These are phyloP conservation scores for Teratosphaeria zuluensis DNA, from an alignment of 2,329 filamentous ascomycete species.

Conservation along the genomic window DNA sequence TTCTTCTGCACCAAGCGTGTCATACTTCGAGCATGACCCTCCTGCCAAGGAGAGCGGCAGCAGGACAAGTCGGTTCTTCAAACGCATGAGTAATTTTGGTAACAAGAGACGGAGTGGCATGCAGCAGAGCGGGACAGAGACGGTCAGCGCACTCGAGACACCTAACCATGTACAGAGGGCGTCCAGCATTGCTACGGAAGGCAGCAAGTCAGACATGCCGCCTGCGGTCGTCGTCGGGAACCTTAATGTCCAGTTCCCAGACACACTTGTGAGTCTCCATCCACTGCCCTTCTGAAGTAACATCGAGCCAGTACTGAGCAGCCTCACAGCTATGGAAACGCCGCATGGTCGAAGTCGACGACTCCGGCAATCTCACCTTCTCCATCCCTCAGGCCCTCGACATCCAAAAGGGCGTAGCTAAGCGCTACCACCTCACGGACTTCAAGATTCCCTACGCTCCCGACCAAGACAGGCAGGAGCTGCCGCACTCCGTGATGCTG, in stretches of 20 bases:
- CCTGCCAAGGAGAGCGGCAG: conserved; percentile 28
- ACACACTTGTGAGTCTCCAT: conserved; percentile 54
- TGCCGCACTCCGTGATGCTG: conserved; percentile 71
- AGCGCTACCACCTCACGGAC: conserved; percentile 73
- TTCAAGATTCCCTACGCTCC: conserved; percentile 72
- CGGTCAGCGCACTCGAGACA: neutral
- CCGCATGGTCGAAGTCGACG: conserved; percentile 76
- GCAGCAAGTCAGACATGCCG: conserved; percentile 27
- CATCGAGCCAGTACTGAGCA: neutral
- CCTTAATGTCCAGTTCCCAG: conserved; percentile 94
- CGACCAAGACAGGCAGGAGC: conserved; percentile 83
- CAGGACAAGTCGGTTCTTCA: conserved; percentile 53
- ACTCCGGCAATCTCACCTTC: conserved; percentile 72
- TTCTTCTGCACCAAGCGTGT: conserved; percentile 15
- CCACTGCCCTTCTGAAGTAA: neutral
- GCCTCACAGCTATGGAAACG: conserved; percentile 70
- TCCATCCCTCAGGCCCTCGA: conserved; percentile 53
- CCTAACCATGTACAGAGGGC: neutral
- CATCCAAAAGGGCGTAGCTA: conserved; percentile 18
- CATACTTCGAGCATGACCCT: conserved; percentile 39
- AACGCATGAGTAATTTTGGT: conserved; percentile 44
- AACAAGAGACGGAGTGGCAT: conserved; percentile 16
- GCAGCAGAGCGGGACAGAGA: neutral
- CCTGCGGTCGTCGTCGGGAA: conserved; percentile 68
- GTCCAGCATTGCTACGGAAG: conserved; percentile 1